Base-by-base conservation (phyloP, 306 rosid genomes). In the Dryas alaskensis region DNA sequence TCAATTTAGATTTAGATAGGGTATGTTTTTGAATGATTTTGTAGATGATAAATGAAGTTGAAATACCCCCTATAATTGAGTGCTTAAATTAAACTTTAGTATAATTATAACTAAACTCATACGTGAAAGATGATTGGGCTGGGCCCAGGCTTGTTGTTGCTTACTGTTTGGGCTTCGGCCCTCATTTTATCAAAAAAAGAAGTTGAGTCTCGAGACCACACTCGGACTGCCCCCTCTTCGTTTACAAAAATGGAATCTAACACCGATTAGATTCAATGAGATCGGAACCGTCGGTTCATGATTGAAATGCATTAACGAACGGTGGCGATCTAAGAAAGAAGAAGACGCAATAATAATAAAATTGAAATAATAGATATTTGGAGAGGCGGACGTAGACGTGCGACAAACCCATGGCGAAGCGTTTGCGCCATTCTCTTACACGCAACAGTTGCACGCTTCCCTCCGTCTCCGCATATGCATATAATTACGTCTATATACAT, bases 301-400 rank as follows among this genome's bases (percentile, higher is more conserved):
- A 53, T 42, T 11, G 11, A 3, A 3, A 19, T 42, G 1, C 22
- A n/a, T 19, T 7, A 42, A 6, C 74, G 43, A 42, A 70, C 52
- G 74, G 74, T 5, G 2, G 12, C 12, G 74, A 55, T 70, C 53
- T 9, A 25, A 40, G 17, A 19, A 31, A 12, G 40, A 43, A 39
- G 52, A 48, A 48, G 22, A 22, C 22, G 27, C 8, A 61, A 22
- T 37, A 8, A 45, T 16, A 2, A 16, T 9, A 42, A 63, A 48
- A 1, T 0, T 40, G 19, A 13, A 10, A 1, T 3, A 7, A 4
- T 2, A 84, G 98, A 90, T 89, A 93, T 89, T 93, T 85, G 83
- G 68, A 3, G 70, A 69, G 82, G 87, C 92, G 65, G 87, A 86
- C 79, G 89, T 69, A 16, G 96, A 92, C 89, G 72, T 80, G 94